Base-by-base conservation (phyloP, 345 rosid species). In the Camelina sativa region DNA sequence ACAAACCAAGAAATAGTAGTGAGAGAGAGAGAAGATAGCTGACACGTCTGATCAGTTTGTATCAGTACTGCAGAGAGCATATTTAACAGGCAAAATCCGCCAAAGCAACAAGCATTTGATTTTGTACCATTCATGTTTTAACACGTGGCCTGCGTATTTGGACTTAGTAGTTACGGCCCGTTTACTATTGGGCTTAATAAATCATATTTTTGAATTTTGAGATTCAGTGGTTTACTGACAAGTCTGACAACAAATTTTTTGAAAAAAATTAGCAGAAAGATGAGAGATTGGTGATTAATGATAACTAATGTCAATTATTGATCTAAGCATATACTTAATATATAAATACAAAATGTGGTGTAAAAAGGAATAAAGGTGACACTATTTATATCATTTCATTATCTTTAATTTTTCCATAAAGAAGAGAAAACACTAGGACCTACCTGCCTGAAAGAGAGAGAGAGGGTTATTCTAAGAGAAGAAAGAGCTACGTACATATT, bases 31-130 rank as follows among this genome's bases (percentile, higher is more conserved):
- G 64, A 43, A 63, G 80, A 23, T 43, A 61, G 65, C 75, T 76
- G 80, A 69, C 80, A 76, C 70, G 60, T 69, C 53, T 76, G 75
- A 25, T 69, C 59, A 55, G 51, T 55, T 55, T 54, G 75, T 8
- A 44, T 54, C 75, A 54, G 69, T 62, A 54, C 64, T 62, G 58
- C 70, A 76, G 80, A 69, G 70, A 32, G 35, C 35, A 32, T 65
- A 69, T 76, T 62, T 52, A 68, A 60, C 69, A 69, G 69, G 79
- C 74, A 76, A 68, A 76, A 61, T 76, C 63, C 51, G 69, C 74
- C 74, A 53, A 52, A 20, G 63, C 69, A 15, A 69, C 52, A 62
- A 52, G 68, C 40, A 34, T 69, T 69, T 63, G 20, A 62, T 69
- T 69, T 69, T 55, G 28, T 62, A 53, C 70, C 75, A 64, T 11